Percentiles rank a stretch among this genome's conserved stretches.
Conservation (phyloP, 257 asterid genomes). For the Nicotiana benthamiana region DNA sequence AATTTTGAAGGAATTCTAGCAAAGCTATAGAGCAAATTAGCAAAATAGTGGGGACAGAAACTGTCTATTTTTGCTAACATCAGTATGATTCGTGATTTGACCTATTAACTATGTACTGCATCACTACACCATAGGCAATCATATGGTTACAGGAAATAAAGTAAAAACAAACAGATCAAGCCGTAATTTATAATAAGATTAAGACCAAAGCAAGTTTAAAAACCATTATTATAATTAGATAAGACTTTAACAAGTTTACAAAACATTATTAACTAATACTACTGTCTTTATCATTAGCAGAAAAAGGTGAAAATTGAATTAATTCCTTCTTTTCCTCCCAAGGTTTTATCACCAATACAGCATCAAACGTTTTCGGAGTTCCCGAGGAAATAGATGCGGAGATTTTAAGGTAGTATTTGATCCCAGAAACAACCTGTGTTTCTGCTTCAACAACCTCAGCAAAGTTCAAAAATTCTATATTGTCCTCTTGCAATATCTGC, state of each 20-base stretch:
- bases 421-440: slow-evolving; percentile 67
- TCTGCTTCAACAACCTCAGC: slow-evolving; percentile 51
- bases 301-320: slow-evolving; percentile 26
- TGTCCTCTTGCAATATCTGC: background rate
- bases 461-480: slow-evolving; percentile 10
- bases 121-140: background rate
- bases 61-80: too few species aligned
- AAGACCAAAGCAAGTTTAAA: background rate
- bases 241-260: background rate
- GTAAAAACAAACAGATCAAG: background rate
- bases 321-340: slow-evolving; percentile 43
- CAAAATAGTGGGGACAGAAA: too few species aligned
- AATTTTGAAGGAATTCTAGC: too few species aligned
- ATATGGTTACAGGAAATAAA: too few species aligned
- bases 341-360: slow-evolving; percentile 48
- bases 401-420: slow-evolving; percentile 60
- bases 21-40: too few species aligned
- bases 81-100: too few species aligned
- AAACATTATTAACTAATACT: background rate
- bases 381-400: slow-evolving; percentile 21
- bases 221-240: background rate
- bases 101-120: too few species aligned
- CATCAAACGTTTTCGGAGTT: slow-evolving; percentile 25
- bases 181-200: background rate
- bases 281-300: background rate